phyloP scores from a whole-genome alignment of 2,329 filamentous ascomycete genomes.

The Colletotrichum magnum region DNA sequence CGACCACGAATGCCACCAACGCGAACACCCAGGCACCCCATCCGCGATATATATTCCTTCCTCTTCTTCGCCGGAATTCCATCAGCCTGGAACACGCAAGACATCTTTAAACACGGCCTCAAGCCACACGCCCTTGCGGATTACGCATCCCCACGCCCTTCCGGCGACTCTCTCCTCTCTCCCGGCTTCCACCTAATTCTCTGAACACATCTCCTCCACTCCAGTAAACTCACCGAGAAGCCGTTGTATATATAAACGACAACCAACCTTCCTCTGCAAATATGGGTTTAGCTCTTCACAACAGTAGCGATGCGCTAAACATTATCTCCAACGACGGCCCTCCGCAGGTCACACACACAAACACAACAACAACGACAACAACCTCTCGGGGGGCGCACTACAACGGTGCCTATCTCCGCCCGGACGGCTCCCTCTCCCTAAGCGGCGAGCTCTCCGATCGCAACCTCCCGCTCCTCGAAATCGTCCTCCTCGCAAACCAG shows the following conservation, averaged over 20 bases:
- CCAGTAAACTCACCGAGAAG: conserved; percentile 2
- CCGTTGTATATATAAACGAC: neutral
- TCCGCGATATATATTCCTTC: conserved; percentile 25
- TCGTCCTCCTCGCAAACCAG: conserved; percentile 29
- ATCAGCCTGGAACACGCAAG: neutral
- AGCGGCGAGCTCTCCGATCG: conserved; percentile 16
- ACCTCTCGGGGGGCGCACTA: conserved; percentile 5
- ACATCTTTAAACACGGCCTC: neutral
- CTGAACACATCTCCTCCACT: neutral
- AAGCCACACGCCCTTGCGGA: conserved; percentile 4
- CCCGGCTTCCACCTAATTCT: conserved; percentile 5
- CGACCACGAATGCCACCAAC: neutral
- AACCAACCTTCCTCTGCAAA: neutral
- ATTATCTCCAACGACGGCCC: conserved; percentile 21
- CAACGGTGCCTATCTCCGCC: conserved; percentile 21
- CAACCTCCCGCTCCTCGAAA: conserved; percentile 30
- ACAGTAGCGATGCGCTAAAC: conserved; percentile 26
- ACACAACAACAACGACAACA: too few species aligned
- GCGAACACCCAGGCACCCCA: neutral
- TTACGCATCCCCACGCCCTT: conserved; percentile 9
- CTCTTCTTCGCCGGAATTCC: conserved; percentile 10
- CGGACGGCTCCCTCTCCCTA: conserved; percentile 21
- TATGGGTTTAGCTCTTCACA: conserved; percentile 32
- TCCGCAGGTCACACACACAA: conserved; percentile 16
- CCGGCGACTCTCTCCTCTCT: neutral